These are phyloP conservation scores for Pezicula rhizophila DNA, from an alignment of 2,329 filamentous ascomycete species.

Conservation along the genomic window DNA sequence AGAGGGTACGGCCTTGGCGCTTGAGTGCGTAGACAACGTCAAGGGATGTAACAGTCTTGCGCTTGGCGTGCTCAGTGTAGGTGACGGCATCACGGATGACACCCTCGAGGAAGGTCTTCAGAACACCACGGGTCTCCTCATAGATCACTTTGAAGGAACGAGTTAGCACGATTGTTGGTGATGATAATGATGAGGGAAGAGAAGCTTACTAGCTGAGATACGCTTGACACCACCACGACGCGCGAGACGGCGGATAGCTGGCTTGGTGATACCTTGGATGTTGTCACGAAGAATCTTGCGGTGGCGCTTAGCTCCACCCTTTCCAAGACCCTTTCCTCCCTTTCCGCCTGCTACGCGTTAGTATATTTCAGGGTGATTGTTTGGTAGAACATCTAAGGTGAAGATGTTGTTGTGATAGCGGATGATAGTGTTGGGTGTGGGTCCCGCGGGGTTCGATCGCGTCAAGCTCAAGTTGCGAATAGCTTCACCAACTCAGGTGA, in stretches of 20 bases:
- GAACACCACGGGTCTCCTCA: conserved; percentile 75
- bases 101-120: conserved; percentile 79
- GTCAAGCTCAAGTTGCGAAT: conserved; percentile 7
- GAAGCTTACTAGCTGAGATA: conserved; percentile 79
- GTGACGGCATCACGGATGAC: conserved; percentile 76
- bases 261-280: conserved; percentile 99
- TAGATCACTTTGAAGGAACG: conserved; percentile 56
- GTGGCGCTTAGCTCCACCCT: conserved; percentile 98
- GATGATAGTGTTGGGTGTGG: conserved; percentile 10
- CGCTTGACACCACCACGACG: conserved; percentile 99
- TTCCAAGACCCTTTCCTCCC: conserved; percentile 95
- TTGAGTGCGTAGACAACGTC: conserved; percentile 59
- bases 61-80: conserved; percentile 76
- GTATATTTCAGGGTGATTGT: conserved; percentile 22
- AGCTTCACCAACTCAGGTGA: conserved; percentile 18
- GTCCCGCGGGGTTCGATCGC: conserved; percentile 12
- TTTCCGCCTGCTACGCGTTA: conserved; percentile 69
- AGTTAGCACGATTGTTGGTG: neutral
- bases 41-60: conserved; percentile 61
- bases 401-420: conserved; percentile 8
- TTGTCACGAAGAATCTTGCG: conserved; percentile 99
- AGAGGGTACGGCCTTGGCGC: conserved; percentile 58
- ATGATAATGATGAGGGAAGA: neutral
- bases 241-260: conserved; percentile 94
- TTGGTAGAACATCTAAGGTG: neutral